Evolutionary conservation across 73 alveolate species (phyloP).

Genomic region (Effrenium voratum): DNA sequence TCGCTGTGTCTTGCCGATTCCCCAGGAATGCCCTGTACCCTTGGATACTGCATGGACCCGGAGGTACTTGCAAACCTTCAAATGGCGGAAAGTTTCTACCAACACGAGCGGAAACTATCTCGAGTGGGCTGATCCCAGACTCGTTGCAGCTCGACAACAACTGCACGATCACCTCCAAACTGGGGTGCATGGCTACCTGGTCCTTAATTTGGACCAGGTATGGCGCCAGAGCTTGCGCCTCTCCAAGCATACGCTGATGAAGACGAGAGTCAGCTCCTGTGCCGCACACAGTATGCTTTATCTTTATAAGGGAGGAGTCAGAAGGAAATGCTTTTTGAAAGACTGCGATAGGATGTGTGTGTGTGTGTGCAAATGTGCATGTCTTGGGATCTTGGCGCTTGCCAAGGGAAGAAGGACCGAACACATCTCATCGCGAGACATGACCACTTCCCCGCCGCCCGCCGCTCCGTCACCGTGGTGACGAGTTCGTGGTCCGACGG

Average conservation of each 20-base stretch:
- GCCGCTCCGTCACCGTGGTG: neutral
- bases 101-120: slow-evolving; percentile 13
- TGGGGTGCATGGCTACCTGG: neutral
- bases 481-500: neutral
- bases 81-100: neutral
- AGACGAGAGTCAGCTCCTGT: neutral
- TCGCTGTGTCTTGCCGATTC: neutral
- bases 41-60: neutral
- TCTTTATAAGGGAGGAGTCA: too few species aligned
- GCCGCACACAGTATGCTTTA: too few species aligned
- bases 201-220: slow-evolving; percentile 8
- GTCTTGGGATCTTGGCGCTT: too few species aligned
- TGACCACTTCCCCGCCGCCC: neutral
- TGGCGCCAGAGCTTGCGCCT: neutral
- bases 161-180: neutral
- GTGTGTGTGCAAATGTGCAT: too few species aligned
- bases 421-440: neutral
- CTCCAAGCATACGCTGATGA: neutral
- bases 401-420: neutral
- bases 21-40: neutral
- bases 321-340: too few species aligned
- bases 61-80: neutral
- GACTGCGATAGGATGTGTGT: too few species aligned
- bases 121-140: slow-evolving; percentile 21
- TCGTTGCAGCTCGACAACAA: neutral